Evolutionary conservation across 1,284 basidiomycete species (phyloP).

Genomic region (Sphaerobolus stellatus): DNA sequence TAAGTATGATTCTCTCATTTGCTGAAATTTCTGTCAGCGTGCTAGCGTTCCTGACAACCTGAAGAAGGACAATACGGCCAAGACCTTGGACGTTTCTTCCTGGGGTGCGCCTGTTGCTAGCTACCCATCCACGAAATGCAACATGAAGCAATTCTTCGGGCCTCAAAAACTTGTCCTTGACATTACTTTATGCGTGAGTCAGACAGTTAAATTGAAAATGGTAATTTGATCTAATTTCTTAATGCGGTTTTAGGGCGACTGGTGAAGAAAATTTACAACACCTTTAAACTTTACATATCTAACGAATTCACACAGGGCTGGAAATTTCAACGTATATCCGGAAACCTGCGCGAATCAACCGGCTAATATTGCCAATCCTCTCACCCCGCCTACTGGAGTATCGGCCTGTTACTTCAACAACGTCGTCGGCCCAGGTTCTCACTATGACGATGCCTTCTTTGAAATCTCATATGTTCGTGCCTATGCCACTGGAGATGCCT

Average conservation of each 20-base stretch:
- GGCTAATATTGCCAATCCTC: constrained; percentile 2
- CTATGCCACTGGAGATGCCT: constrained; percentile 31
- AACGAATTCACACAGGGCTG: background rate
- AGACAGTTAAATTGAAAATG: background rate
- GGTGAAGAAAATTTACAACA: background rate
- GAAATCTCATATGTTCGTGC: constrained; percentile 53
- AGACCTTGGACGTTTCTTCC: constrained; percentile 47
- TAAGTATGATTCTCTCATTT: no score
- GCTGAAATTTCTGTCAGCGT: no score
- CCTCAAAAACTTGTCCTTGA: constrained; percentile 55
- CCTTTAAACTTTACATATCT: background rate
- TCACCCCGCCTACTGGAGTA: no score
- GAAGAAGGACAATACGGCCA: constrained; percentile 35
- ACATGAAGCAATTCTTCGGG: constrained; percentile 48
- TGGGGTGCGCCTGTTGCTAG: constrained; percentile 57
- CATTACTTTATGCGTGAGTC: constrained; percentile 53
- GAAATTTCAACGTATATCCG: background rate
- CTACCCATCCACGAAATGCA: constrained; percentile 45
- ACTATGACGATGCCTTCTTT: constrained; percentile 55
- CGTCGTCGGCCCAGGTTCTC: constrained; percentile 53
- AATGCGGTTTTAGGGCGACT: constrained; percentile 1
- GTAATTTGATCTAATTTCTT: background rate
- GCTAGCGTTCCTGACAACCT: constrained; percentile 32
- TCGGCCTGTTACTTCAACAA: constrained; percentile 46
- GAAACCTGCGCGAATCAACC: background rate